Evolutionary conservation across 352 stramenopile genomes (phyloP), one percentile per base, ranked within the genome.

Genomic region (Phytophthora sp.): DNA sequence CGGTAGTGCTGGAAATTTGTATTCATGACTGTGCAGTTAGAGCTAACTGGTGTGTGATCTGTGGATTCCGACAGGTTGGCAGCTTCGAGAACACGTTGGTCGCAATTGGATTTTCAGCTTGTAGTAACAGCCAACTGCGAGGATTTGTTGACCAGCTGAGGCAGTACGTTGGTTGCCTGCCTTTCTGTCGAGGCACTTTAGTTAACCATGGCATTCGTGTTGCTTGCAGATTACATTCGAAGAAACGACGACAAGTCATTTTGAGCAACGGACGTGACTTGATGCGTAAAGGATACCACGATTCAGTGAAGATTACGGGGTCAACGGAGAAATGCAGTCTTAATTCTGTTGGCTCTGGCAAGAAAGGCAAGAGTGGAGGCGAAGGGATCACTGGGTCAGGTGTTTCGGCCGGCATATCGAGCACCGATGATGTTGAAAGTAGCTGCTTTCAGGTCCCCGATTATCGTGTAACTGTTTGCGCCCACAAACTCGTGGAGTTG

Each of bases 231-330:
- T 54, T 93, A 21, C 84, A 91, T 42, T 79, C 78, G 0, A 91
- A 89, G 54, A 91, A 90, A 54, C 72, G 84, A 3, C 71, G 80
- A 4, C 82, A 93, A 43, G 66, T 69, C 17, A 81, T 93, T 24
- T 55, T 93, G 23, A 78, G 63, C 12, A 67, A 43, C 21, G 82
- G 70, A 2, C 82, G 84, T 11, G 72, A 79, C 7, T 55, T 86
- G 24, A 89, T 93, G 66, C 70, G 66, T 11, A 62, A 62, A 42
- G 76, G 76, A 8, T 93, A 93, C 54, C 69, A 79, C 27, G 77
- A 91, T 31, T 91, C 82, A 6, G 57, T 82, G n/a, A 85, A 87
- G 55, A 66, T 89, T 9, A 70, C 67, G 1, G 74, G 66, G 18
- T 62, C 65, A 5, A 84, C 67, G 0, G 81, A 91, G 57, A 77